Conservation (phyloP, 441 rosid genomes). For the Pelargonium cotyledonis region DNA sequence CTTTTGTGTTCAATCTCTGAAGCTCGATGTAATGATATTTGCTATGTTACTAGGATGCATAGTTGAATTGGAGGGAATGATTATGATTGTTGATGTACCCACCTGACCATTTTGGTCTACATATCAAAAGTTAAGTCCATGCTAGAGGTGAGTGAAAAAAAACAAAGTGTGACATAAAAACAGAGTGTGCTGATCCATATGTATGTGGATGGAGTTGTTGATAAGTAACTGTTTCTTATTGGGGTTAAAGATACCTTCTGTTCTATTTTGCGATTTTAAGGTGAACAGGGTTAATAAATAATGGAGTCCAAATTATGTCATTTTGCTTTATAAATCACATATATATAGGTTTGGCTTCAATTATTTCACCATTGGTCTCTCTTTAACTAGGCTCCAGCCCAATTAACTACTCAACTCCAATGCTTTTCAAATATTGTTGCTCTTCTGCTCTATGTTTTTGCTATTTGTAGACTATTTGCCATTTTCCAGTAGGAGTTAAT, state of each 20-base stretch:
- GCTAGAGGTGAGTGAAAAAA: no score
- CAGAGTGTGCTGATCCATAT: no score
- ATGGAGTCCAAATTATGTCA: background rate
- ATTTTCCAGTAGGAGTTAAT: background rate
- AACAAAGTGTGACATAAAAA: no score
- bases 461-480: background rate
- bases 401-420: background rate
- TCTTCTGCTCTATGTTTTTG: background rate
- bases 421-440: background rate
- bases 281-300: no score
- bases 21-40: background rate
- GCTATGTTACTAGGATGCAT: background rate
- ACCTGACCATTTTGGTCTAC: no score
- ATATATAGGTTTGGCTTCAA: background rate
- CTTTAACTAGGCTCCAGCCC: background rate
- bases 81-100: no score
- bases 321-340: background rate
- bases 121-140: no score
- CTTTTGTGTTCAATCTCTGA: conserved; percentile 7
- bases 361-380: background rate
- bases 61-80: background rate
- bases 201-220: no score
- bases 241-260: no score
- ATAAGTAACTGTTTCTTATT: no score
- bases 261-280: no score